Base-by-base conservation (phyloP, 2,329 filamentous ascomycete species). In the Huntiella moniliformis region DNA sequence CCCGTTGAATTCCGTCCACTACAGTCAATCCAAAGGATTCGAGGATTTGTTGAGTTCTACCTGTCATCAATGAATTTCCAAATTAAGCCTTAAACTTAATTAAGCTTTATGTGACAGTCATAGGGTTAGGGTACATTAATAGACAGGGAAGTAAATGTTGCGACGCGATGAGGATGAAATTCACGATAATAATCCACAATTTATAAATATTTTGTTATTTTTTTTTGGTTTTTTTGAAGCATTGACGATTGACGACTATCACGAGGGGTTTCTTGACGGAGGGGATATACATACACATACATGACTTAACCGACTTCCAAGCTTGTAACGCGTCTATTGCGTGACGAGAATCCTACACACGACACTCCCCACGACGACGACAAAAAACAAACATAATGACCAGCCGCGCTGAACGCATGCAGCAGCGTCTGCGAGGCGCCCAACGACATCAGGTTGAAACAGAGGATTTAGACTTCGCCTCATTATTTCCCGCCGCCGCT, bases 371-470 rank as follows among this genome's bases (percentile, higher is more conserved):
- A n/a, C n/a, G n/a, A 28, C 22, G 22, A 28, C 22, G 22, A 28
- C 22, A 22, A 22, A 22, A 22, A 6, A 22, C 22, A 28, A 28
- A 28, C 22, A 28, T 28, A 28, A 28, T 28, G 22, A 28, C 22
- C 1, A 28, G 22, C 55, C 72, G 74, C 53, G 70, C 73, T 53
- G 73, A 76, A 56, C 72, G 73, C 55, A 67, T 78, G 62, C 72
- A 74, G 51, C 68, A 76, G 61, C 74, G 75, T 56, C 70, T 79
- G 56, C 73, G 75, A 51, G 75, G 75, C 51, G 74, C 74, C 37
- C 71, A 73, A 53, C 67, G 67, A 53, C 67, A 71, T 48, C 68
- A 77, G 55, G 63, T 79, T 11, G 71, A 66, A 51, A 17, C 16
- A 2, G 43, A 44, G 4, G 71, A 78, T 51, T 66, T 74, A 8